phyloP scores from a whole-genome alignment of 2,329 filamentous ascomycete genomes.

The Trichoderma guizhouense region DNA sequence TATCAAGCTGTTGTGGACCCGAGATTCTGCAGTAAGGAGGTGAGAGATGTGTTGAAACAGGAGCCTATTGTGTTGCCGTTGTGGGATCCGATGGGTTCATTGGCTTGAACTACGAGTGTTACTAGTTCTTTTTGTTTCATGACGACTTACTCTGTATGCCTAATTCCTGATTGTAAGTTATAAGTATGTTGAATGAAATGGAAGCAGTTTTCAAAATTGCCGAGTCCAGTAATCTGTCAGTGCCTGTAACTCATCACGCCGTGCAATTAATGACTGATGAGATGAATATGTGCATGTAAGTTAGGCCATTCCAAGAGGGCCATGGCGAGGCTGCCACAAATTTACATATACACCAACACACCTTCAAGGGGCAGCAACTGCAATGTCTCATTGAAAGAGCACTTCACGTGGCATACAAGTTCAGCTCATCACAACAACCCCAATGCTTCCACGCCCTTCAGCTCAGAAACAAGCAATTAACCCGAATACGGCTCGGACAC shows the following conservation, averaged over 20 bases:
- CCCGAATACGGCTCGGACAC: not conserved
- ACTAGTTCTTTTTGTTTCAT: not conserved
- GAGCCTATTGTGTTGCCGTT: slow-evolving; percentile 68
- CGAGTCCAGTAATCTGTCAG: not conserved
- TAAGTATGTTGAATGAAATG: not conserved
- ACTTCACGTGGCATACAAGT: not conserved
- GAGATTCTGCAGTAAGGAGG: slow-evolving; percentile 59
- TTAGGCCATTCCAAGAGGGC: not conserved
- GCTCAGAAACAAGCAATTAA: not conserved
- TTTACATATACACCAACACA: not conserved
- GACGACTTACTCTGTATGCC: not conserved
- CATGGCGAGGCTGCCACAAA: not conserved
- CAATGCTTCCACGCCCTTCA: not conserved
- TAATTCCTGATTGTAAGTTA: not conserved
- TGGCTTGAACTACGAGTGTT: slow-evolving; percentile 48
- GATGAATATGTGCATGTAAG: not conserved
- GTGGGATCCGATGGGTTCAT: slow-evolving; percentile 77
- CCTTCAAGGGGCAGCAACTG: not conserved
- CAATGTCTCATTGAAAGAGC: not conserved
- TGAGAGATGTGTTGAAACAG: slow-evolving; percentile 67
- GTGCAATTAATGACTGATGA: not conserved
- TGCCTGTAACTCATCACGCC: not conserved
- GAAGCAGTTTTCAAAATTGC: no score
- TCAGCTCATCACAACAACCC: not conserved
- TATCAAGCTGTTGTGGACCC: slow-evolving; percentile 85